Percentiles rank a stretch among this genome's conserved stretches.
phyloP scores from a whole-genome alignment of 1,284 basidiomycete species.

The Amylostereum chailletii region DNA sequence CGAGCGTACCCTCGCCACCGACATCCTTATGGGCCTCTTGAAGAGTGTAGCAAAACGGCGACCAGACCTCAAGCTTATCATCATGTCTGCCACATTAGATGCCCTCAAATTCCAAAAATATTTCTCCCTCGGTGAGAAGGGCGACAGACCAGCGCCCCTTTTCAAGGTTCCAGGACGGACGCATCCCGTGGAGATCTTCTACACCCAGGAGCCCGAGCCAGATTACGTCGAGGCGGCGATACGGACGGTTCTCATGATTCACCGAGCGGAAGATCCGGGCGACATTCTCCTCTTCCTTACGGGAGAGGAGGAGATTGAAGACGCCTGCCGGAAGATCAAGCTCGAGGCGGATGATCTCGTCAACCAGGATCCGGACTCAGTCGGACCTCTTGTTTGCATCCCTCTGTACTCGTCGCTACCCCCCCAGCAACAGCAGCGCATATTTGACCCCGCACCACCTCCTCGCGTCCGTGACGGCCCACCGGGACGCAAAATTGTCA shows the following conservation, averaged over 20 bases:
- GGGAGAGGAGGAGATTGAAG: conserved; percentile 98
- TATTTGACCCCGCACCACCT: conserved; percentile 83
- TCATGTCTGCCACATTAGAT: conserved; percentile 98
- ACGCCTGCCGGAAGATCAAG: conserved; percentile 91
- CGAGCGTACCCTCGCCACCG: conserved; percentile 95
- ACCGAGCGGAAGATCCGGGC: conserved; percentile 90
- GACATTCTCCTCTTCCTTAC: conserved; percentile 95
- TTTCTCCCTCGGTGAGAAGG: conserved; percentile 59
- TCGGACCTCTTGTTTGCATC: conserved; percentile 84
- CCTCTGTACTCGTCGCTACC: conserved; percentile 94
- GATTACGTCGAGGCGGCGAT: conserved; percentile 98
- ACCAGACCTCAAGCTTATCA: conserved; percentile 89
- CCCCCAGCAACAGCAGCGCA: conserved; percentile 88
- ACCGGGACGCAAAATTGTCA: conserved; percentile 87
- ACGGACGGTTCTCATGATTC: conserved; percentile 95
- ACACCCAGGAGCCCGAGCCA: conserved; percentile 91
- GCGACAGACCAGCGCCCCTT: conserved; percentile 60
- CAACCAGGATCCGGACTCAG: conserved; percentile 61
- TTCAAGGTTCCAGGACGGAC: conserved; percentile 96
- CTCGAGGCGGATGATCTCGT: conserved; percentile 78
- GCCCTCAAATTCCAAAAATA: conserved; percentile 96
- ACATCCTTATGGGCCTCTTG: conserved; percentile 94
- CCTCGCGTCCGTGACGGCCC: conserved; percentile 60
- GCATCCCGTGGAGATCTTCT: conserved; percentile 94
- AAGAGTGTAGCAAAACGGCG: conserved; percentile 75